These are phyloP conservation scores for Vigna hirtella DNA, from an alignment of 306 rosid species.

Conservation along the genomic window DNA sequence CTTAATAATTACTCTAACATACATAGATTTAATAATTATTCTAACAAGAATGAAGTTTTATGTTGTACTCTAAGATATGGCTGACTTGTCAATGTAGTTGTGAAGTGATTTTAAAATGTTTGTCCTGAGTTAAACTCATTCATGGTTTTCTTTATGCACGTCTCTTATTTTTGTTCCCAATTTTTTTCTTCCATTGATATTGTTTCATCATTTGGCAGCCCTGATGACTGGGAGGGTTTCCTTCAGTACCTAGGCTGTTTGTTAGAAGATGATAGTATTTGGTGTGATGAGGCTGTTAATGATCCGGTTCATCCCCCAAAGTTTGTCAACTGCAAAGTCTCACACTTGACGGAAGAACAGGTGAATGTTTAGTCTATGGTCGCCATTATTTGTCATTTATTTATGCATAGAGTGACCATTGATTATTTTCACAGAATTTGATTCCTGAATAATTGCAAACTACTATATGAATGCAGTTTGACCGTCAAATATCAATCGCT, in stretches of 20 bases:
- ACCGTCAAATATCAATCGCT: conserved; percentile 77
- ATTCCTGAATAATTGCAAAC: conserved; percentile 32
- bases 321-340: conserved; percentile 67
- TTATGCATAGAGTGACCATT: conserved; percentile 30
- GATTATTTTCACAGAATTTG: conserved; percentile 38
- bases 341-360: conserved; percentile 77
- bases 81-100: conserved; percentile 16
- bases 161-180: not conserved
- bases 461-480: conserved; percentile 73
- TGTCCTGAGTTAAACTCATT: conserved; percentile 16
- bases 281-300: conserved; percentile 58
- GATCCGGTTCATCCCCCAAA: conserved; percentile 72
- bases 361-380: conserved; percentile 51
- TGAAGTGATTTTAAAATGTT: conserved; percentile 18
- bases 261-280: conserved; percentile 88
- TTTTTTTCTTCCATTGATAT: conserved; percentile 44
- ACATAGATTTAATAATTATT: no score
- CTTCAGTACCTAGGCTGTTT: conserved; percentile 93
- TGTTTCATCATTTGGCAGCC: conserved; percentile 74
- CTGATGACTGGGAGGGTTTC: conserved; percentile 97
- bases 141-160: not conserved
- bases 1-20: no score
- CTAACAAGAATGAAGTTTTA: conserved; percentile 1
- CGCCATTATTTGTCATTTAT: conserved; percentile 31
- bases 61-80: conserved; percentile 1